Conservation (phyloP, 1,139 yeast species). For the Saccharomycopsis hybrid region DNA sequence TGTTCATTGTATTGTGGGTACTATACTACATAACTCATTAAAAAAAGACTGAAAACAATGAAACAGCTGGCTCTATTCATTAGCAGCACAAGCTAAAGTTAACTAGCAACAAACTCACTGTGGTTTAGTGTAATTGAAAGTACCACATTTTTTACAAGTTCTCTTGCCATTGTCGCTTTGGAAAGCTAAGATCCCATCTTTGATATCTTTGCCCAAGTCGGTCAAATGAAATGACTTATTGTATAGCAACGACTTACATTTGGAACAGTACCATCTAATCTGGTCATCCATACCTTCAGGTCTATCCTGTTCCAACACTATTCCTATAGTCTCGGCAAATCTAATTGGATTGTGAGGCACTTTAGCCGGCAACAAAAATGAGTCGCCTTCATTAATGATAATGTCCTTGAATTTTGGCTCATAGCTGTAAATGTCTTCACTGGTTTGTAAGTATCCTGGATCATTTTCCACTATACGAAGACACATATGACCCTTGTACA, state of each 20-base stretch:
- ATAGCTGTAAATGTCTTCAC: conserved; percentile 12
- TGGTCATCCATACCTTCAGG: conserved; percentile 64
- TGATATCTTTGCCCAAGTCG: conserved; percentile 88
- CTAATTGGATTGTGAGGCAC: conserved; percentile 90
- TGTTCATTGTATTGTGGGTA: too few relatives aligned
- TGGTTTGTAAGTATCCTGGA: conserved; percentile 16
- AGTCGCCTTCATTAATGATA: conserved; percentile 75
- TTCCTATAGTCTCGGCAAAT: conserved; percentile 77
- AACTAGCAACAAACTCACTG: conserved; percentile 23
- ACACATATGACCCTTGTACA: conserved; percentile 80
- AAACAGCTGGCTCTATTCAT: too few relatives aligned
- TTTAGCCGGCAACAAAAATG: conserved; percentile 77
- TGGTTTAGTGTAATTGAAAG: conserved; percentile 58
- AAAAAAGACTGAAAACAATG: too few relatives aligned
- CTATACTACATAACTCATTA: too few relatives aligned
- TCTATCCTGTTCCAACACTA: conserved; percentile 92
- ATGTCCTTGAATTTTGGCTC: conserved; percentile 72
- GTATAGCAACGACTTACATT: conserved; percentile 58
- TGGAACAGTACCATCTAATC: conserved; percentile 80
- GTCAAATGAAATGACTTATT: conserved; percentile 67
- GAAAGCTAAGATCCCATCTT: conserved; percentile 69
- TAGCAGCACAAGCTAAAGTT: too few relatives aligned
- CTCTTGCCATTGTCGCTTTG: conserved; percentile 57
- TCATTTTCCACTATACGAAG: conserved; percentile 68
- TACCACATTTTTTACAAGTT: conserved; percentile 73